Percentiles rank a stretch among this genome's conserved stretches.
phyloP scores from a whole-genome alignment of 2,329 filamentous ascomycete species.

The Hypoxylon sp. region DNA sequence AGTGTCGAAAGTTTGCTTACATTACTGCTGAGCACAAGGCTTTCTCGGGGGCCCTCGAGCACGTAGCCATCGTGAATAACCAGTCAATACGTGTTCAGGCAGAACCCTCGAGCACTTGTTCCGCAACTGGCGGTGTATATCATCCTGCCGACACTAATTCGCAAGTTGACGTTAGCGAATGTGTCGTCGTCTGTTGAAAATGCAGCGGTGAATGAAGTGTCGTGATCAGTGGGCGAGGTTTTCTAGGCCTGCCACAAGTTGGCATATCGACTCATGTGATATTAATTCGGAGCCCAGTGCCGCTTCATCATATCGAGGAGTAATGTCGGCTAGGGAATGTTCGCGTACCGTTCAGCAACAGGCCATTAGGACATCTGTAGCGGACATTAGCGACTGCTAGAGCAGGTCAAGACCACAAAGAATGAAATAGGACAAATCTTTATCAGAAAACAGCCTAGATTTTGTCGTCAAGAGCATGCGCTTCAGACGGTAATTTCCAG shows the following conservation, averaged over 20 bases:
- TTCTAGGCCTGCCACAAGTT: constrained; percentile 98
- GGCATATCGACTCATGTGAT: constrained; percentile 82
- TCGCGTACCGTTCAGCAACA: constrained; percentile 41
- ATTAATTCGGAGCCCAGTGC: constrained; percentile 91
- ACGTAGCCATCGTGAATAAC: neutral
- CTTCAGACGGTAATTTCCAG: constrained; percentile 98
- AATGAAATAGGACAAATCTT: constrained; percentile 35
- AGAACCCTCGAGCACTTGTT: neutral
- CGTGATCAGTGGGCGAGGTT: constrained; percentile 95
- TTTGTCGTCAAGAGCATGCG: constrained; percentile 76
- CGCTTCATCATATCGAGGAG: constrained; percentile 75
- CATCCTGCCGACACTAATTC: neutral
- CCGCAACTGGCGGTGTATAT: neutral
- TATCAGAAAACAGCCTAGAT: constrained; percentile 86
- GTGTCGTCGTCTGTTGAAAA: neutral
- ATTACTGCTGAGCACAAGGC: constrained; percentile 10
- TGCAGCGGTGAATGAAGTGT: constrained; percentile 14
- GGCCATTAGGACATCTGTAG: neutral
- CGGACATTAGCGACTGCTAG: constrained; percentile 10
- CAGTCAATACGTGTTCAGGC: neutral
- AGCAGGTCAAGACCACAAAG: constrained; percentile 29
- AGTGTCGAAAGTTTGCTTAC: constrained; percentile 18
- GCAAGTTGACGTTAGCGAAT: constrained; percentile 14
- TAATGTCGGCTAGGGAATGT: constrained; percentile 33
- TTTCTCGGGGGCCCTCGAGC: neutral